Evolutionary conservation across 352 stramenopile species (phyloP).

Genomic region (Aphanomyces invadans): DNA sequence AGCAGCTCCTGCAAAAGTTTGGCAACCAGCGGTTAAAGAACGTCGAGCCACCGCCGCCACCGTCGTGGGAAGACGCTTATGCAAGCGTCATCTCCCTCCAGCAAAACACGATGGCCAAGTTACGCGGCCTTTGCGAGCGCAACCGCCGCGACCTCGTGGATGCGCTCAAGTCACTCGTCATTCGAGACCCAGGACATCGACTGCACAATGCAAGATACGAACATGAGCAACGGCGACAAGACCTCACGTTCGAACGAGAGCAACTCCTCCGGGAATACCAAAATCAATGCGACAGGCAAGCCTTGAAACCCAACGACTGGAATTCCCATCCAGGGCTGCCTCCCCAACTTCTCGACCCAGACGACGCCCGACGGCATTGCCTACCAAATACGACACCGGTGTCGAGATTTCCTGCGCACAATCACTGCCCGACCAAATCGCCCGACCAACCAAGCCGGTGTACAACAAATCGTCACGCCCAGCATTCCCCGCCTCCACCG

Average conservation of each 20-base stretch:
- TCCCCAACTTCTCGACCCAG: conserved; percentile 49
- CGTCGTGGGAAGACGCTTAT: conserved; percentile 69
- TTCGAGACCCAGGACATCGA: conserved; percentile 37
- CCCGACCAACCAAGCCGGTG: too few relatives aligned
- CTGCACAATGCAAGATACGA: conserved; percentile 17
- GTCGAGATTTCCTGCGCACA: background rate
- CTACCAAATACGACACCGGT: background rate
- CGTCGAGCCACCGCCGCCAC: conserved; percentile 9
- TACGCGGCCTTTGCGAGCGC: conserved; percentile 47
- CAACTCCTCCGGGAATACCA: conserved; percentile 1
- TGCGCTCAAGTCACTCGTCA: conserved; percentile 45
- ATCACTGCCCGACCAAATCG: too few relatives aligned
- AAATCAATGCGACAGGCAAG: background rate
- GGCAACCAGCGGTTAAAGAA: conserved; percentile 15
- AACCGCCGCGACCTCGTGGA: conserved; percentile 38
- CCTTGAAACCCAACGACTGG: background rate
- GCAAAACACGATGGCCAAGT: conserved; percentile 60
- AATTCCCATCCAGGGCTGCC: conserved; percentile 27
- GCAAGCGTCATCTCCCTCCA: conserved; percentile 60
- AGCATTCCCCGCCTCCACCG: background rate
- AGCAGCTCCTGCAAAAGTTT: conserved; percentile 59
- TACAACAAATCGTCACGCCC: too few relatives aligned
- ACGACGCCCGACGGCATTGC: conserved; percentile 13
- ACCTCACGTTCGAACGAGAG: background rate
- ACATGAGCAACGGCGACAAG: background rate